A percentile compares a stretch with the other conserved stretches of the same genome.
These are phyloP conservation scores for Papiliotrema terrestris DNA, from an alignment of 1,284 basidiomycete genomes.

Conservation along the genomic window DNA sequence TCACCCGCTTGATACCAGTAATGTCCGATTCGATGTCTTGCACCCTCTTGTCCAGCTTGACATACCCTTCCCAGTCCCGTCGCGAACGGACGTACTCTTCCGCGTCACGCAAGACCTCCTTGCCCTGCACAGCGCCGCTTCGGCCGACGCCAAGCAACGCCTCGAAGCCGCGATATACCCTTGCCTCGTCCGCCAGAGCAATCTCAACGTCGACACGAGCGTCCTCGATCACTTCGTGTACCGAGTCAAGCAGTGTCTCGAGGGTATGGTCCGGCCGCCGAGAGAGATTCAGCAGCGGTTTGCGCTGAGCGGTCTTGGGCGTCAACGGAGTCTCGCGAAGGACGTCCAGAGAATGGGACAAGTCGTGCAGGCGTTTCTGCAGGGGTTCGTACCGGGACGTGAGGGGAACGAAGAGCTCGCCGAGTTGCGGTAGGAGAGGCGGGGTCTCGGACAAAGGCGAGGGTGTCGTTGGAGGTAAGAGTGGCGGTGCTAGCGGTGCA, in stretches of 20 bases:
- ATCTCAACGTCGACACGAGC: constrained; percentile 83
- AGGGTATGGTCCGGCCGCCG: constrained; percentile 49
- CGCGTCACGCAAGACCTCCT: constrained; percentile 57
- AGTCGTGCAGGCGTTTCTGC: constrained; percentile 42
- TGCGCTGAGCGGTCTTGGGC: constrained; percentile 6
- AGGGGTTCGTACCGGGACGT: constrained; percentile 29
- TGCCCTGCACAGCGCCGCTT: constrained; percentile 29
- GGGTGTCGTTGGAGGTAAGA: neutral
- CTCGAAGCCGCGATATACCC: constrained; percentile 67
- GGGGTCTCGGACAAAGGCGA: constrained; percentile 14
- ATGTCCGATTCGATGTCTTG: constrained; percentile 78
- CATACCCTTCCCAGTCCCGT: constrained; percentile 54
- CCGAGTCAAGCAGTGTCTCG: constrained; percentile 58
- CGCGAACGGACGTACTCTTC: constrained; percentile 60
- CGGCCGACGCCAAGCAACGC: constrained; percentile 60
- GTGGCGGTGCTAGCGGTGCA: neutral
- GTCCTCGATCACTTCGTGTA: constrained; percentile 78
- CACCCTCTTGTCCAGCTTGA: constrained; percentile 60
- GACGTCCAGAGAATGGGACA: constrained; percentile 35
- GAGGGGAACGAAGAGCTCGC: constrained; percentile 29
- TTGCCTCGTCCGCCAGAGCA: constrained; percentile 69
- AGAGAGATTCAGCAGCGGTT: constrained; percentile 15
- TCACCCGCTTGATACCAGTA: constrained; percentile 50
- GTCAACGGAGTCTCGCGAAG: constrained; percentile 25
- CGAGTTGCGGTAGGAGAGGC: constrained; percentile 20